A percentile compares a stretch with the other conserved stretches of the same genome.
phyloP scores from a whole-genome alignment of 306 rosid species.

The Clitoria ternatea region DNA sequence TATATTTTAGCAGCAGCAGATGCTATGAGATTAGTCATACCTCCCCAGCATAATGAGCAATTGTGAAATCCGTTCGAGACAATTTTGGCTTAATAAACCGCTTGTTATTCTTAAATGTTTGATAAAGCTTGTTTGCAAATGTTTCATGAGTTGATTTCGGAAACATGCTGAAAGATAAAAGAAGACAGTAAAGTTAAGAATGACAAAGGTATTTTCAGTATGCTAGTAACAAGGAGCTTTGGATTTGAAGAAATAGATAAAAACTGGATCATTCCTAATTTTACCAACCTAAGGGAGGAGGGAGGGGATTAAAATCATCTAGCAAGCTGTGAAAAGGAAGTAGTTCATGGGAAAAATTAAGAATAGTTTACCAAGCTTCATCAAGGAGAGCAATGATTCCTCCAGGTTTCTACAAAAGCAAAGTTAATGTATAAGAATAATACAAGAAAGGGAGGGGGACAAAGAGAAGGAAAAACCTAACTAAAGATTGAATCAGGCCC shows the following conservation, averaged over 20 bases:
- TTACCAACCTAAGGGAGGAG: slow-evolving; percentile 7
- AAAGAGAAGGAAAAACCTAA: slow-evolving; percentile 1
- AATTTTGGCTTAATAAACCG: slow-evolving; percentile 97
- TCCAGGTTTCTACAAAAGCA: slow-evolving; percentile 82
- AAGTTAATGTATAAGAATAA: slow-evolving; percentile 16
- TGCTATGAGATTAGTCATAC: slow-evolving; percentile 39
- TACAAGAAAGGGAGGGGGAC: not conserved
- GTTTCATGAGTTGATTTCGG: slow-evolving; percentile 99
- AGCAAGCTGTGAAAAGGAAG: slow-evolving; percentile 18
- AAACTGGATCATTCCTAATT: slow-evolving; percentile 20
- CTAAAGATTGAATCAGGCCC: slow-evolving; percentile 12
- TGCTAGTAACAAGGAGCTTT: slow-evolving; percentile 14
- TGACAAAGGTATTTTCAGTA: not conserved
- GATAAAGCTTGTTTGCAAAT: slow-evolving; percentile 93
- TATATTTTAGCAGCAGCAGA: slow-evolving; percentile 17
- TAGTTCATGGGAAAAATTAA: slow-evolving; percentile 2
- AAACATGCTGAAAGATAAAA: slow-evolving; percentile 81
- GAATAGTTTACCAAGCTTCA: slow-evolving; percentile 85
- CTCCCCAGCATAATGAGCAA: slow-evolving; percentile 99
- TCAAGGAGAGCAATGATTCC: slow-evolving; percentile 98
- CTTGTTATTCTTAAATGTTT: slow-evolving; percentile 78
- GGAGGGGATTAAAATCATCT: slow-evolving; percentile 6
- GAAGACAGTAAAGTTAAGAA: slow-evolving; percentile 5
- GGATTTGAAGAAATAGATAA: slow-evolving; percentile 20
- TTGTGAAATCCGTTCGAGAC: slow-evolving; percentile 86